Evolutionary conservation across 306 rosid genomes (phyloP).

Genomic region (apple (Malus domestica)): ASM211411v1 NC_041803.1:4499501-4500000

Average conservation of each 20-base stretch:
- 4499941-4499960: constrained; percentile 28
- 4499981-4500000: not conserved
- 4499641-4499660: constrained; percentile 58
- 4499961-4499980: constrained; percentile 16
- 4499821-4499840: not conserved
- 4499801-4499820: constrained; percentile 25
- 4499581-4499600: constrained; percentile 14
- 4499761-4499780: constrained; percentile 48
- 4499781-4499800: constrained; percentile 33
- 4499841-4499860: not conserved
- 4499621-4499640: constrained; percentile 26
- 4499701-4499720: constrained; percentile 41
- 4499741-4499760: constrained; percentile 93
- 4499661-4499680: constrained; percentile 73
- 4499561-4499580: constrained; percentile 4
- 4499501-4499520: constrained; percentile 28
- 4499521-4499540: constrained; percentile 14
- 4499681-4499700: constrained; percentile 5
- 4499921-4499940: constrained; percentile 7
- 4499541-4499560: not conserved
- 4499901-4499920: not conserved
- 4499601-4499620: not conserved
- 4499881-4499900: not conserved
- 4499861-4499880: not conserved
- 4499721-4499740: constrained; percentile 58